Percentiles rank a stretch among this genome's conserved stretches.
phyloP scores from a whole-genome alignment of 345 rosid species.

The Abelmoschus esculentus region DNA sequence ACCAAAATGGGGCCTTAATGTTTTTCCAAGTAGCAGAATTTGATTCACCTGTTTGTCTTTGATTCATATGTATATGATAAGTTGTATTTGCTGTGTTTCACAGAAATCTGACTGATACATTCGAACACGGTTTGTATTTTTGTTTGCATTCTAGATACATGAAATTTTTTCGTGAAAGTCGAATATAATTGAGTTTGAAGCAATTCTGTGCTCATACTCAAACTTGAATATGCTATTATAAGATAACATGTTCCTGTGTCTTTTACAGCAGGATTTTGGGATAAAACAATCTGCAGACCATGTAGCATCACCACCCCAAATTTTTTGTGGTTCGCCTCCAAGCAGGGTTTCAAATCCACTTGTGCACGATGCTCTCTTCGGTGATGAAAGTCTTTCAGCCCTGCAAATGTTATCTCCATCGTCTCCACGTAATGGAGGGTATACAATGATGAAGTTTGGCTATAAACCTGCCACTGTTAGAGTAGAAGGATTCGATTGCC shows the following conservation, averaged over 20 bases:
- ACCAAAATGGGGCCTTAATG: neutral
- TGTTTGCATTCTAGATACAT: neutral
- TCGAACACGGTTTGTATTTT: neutral
- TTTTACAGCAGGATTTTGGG: conserved; percentile 53
- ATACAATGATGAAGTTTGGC: conserved; percentile 68
- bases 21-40: neutral
- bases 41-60: neutral
- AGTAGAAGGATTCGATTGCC: conserved; percentile 99
- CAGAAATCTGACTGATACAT: too few species aligned
- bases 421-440: conserved; percentile 55
- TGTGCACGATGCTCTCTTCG: conserved; percentile 70
- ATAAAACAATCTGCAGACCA: conserved; percentile 35
- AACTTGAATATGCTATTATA: neutral
- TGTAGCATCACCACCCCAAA: conserved; percentile 60
- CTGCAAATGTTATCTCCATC: conserved; percentile 48
- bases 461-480: conserved; percentile 83
- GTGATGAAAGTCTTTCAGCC: conserved; percentile 48
- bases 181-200: neutral
- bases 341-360: conserved; percentile 76
- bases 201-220: neutral
- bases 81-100: too few species aligned
- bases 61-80: neutral
- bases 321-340: conserved; percentile 85
- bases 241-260: neutral
- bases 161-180: neutral